Evolutionary conservation across 2,329 filamentous ascomycete species (phyloP), one percentile per base, ranked within the genome.

Genomic region (Thelonectria blattea): DNA sequence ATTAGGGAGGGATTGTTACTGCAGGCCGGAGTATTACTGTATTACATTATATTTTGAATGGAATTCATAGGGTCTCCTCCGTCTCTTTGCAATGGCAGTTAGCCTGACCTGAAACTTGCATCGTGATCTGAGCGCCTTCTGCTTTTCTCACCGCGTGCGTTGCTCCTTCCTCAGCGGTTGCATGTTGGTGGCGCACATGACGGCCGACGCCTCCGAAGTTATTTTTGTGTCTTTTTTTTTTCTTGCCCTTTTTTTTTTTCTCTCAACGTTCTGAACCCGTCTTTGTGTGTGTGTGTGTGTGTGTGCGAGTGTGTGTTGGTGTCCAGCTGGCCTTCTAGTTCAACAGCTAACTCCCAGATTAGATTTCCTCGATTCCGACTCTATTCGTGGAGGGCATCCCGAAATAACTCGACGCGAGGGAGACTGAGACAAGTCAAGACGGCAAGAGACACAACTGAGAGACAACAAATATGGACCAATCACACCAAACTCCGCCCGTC

Each of bases 71-170:
- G 11, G 4, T 2, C 10, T 37, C 15, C 32, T 37, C 27, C 27
- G 27, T 30, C 27, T 9, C 27, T 30, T 10, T 30, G 27, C 27
- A 30, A 30, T 30, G 27, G 27, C 5, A 30, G 27, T 30, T 24
- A 20, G 49, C 32, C 45, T 24, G 52, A 52, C 56, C 56, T 62
- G 59, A 62, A 62, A 62, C 60, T 41, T 43, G 48, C 52, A 56
- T 60, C 20, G 3, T n/a, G 24, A 34, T 47, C 47, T 52, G 39
- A 41, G 51, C 45, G 50, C 30, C 51, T 46, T 54, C 27, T 30
- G 27, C 27, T 30, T 30, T 30, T 30, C 27, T 48, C 34, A 27
- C 20, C 30, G 18, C 45, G n/a, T 30, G 15, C 27, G 32, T 18
- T 20, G 56, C 20, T n/a, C 42, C n/a, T 32, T n/a, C 42, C n/a